Percentiles rank a stretch among this genome's conserved stretches.
These are phyloP conservation scores for Phytopythium vexans DNA, from an alignment of 352 stramenopile genomes.

Conservation along the genomic window DNA sequence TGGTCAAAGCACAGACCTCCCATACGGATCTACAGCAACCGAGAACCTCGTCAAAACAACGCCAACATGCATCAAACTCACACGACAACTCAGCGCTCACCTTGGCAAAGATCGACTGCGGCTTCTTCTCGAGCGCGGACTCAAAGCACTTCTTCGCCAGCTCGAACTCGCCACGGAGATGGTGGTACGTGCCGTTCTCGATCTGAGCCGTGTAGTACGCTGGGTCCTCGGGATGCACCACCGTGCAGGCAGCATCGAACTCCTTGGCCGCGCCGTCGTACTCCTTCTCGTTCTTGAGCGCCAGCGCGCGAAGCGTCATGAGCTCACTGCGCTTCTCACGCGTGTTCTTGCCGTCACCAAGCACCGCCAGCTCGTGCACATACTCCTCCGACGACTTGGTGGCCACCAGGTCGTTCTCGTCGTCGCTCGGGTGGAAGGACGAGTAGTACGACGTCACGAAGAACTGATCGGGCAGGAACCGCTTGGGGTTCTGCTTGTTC, in stretches of 20 bases:
- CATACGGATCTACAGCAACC: constrained; percentile 51
- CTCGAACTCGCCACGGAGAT: constrained; percentile 74
- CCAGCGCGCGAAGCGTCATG: constrained; percentile 58
- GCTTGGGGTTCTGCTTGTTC: constrained; percentile 55
- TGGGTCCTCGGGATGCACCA: constrained; percentile 44
- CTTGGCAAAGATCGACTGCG: constrained; percentile 73
- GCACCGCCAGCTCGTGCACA: constrained; percentile 39
- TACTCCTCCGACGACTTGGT: constrained; percentile 60
- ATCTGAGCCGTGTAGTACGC: constrained; percentile 77
- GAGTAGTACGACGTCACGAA: constrained; percentile 87
- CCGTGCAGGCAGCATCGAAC: constrained; percentile 43
- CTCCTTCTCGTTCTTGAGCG: constrained; percentile 59
- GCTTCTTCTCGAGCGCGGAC: constrained; percentile 54
- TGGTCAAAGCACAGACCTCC: constrained; percentile 79
- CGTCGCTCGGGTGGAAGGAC: constrained; percentile 79
- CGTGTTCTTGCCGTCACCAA: constrained; percentile 26
- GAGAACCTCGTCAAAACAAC: neutral
- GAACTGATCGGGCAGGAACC: constrained; percentile 73
- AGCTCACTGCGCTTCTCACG: constrained; percentile 41
- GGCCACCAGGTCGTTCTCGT: constrained; percentile 62
- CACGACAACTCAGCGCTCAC: constrained; percentile 5
- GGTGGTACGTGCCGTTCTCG: constrained; percentile 74
- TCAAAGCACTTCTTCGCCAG: constrained; percentile 65
- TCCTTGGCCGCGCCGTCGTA: constrained; percentile 66
- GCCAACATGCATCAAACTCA: neutral